phyloP scores from a whole-genome alignment of 371 early-diverging fungal species.

The Choanephora cucurbitarum region DNA sequence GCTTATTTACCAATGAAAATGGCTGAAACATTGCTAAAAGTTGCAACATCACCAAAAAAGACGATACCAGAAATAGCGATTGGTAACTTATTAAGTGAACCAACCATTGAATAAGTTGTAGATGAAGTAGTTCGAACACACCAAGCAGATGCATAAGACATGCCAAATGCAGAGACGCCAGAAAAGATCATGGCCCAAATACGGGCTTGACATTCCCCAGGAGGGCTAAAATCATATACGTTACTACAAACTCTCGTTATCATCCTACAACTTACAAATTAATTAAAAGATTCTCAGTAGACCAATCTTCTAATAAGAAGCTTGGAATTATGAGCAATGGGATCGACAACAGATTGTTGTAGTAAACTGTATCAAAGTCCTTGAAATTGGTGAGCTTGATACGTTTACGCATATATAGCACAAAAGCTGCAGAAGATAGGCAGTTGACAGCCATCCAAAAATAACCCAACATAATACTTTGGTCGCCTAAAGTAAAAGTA shows the following conservation, averaged over 20 bases:
- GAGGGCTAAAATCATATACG: too few relatives aligned
- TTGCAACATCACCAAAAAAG: constrained; percentile 89
- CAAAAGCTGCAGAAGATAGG: constrained; percentile 88
- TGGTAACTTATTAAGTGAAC: constrained; percentile 98
- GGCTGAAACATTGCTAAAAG: constrained; percentile 77
- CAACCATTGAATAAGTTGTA: constrained; percentile 99
- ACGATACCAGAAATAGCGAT: constrained; percentile 95
- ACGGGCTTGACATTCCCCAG: constrained; percentile 54
- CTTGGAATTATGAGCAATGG: constrained; percentile 84
- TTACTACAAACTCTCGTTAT: too few relatives aligned
- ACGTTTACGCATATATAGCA: constrained; percentile 86
- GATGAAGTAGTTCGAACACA: constrained; percentile 93
- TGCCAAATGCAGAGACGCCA: constrained; percentile 89
- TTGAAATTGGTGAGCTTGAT: constrained; percentile 86
- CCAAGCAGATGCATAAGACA: constrained; percentile 94
- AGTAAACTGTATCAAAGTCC: constrained; percentile 97
- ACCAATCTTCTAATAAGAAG: constrained; percentile 79
- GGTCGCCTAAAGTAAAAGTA: constrained; percentile 20
- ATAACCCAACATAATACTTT: constrained; percentile 68
- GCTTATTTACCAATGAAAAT: constrained; percentile 63
- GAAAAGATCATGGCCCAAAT: constrained; percentile 79
- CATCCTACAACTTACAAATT: constrained; percentile 75
- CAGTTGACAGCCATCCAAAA: constrained; percentile 90
- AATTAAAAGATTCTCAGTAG: constrained; percentile 44
- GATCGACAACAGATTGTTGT: constrained; percentile 91